A percentile compares a stretch with the other conserved stretches of the same genome.
Evolutionary conservation across 768 basidiomycete species (phyloP).

Genomic region (Mycena metata): DNA sequence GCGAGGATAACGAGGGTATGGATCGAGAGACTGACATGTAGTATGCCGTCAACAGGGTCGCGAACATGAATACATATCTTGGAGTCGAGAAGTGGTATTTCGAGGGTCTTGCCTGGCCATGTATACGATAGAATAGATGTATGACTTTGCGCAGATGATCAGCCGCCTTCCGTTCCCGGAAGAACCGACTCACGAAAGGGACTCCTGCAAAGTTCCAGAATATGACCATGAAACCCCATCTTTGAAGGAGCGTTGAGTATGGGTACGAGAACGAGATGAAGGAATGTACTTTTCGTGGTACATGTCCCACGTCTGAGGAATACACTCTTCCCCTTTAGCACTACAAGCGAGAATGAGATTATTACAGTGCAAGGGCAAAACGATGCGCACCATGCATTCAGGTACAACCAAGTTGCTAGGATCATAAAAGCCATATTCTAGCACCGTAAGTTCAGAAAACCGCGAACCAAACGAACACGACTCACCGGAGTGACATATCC

Average conservation of each 20-base stretch:
- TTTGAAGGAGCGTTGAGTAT: constrained; percentile 39
- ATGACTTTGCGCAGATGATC: constrained; percentile 67
- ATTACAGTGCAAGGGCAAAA: background rate
- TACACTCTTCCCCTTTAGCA: constrained; percentile 94
- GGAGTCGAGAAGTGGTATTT: constrained; percentile 89
- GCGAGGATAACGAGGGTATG: background rate
- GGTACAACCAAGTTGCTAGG: constrained; percentile 94
- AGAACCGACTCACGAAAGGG: constrained; percentile 75
- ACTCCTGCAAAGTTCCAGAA: constrained; percentile 98
- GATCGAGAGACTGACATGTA: constrained; percentile 72
- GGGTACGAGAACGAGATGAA: background rate
- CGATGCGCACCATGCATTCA: constrained; percentile 86
- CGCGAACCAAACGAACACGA: constrained; percentile 29
- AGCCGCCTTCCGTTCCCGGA: background rate
- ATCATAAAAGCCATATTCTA: constrained; percentile 98
- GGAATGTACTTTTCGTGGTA: constrained; percentile 88
- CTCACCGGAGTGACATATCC: constrained; percentile 93
- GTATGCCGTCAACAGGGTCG: constrained; percentile 86
- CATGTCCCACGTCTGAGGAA: constrained; percentile 99
- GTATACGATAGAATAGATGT: constrained; percentile 97
- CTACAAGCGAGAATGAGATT: constrained; percentile 51
- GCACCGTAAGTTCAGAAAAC: background rate
- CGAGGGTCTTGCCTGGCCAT: constrained; percentile 96
- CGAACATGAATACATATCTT: constrained; percentile 79
- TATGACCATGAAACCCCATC: constrained; percentile 97